These are phyloP conservation scores for Leptomonas pyrrhocoris DNA, from an alignment of 208 protist species.

Conservation along the genomic window DNA sequence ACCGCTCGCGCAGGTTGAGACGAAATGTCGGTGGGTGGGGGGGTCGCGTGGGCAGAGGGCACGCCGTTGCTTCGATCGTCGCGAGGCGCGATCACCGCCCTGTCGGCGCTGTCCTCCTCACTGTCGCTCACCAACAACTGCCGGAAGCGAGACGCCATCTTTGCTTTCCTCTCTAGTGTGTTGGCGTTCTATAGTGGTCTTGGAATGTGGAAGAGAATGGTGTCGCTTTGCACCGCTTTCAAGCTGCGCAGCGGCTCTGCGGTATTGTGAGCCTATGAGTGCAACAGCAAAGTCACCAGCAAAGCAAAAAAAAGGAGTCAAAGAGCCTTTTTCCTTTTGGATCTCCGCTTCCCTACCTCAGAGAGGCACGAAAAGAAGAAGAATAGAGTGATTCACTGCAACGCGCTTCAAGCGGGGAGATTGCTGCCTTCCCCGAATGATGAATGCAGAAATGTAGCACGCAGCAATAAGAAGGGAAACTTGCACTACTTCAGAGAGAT, in stretches of 20 bases:
- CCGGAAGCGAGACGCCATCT: constrained; percentile 40
- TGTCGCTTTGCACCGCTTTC: too few relatives aligned
- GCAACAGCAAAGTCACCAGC: too few relatives aligned
- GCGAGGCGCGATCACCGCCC: constrained; percentile 19
- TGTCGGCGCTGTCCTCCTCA: constrained; percentile 52
- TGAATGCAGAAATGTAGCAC: too few relatives aligned
- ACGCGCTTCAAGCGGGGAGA: neutral
- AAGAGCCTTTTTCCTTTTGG: too few relatives aligned
- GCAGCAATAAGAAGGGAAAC: too few relatives aligned
- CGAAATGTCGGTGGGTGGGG: constrained; percentile 39
- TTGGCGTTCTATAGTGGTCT: too few relatives aligned
- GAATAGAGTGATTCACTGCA: neutral
- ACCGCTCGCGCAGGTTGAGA: neutral
- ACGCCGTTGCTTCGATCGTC: constrained; percentile 21
- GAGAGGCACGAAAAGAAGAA: neutral
- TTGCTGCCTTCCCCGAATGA: too few relatives aligned
- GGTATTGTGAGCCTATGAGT: too few relatives aligned
- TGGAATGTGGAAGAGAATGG: neutral
- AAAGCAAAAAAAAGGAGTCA: too few relatives aligned
- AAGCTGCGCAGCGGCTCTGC: too few relatives aligned
- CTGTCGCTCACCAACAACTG: constrained; percentile 58
- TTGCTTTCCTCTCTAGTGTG: neutral
- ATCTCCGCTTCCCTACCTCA: too few relatives aligned
- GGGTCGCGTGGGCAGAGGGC: constrained; percentile 30
- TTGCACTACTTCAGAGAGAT: too few relatives aligned